These are phyloP conservation scores for Chloranthus sessilifolius DNA, from an alignment of 164 flowering plant genomes.

Conservation along the genomic window DNA sequence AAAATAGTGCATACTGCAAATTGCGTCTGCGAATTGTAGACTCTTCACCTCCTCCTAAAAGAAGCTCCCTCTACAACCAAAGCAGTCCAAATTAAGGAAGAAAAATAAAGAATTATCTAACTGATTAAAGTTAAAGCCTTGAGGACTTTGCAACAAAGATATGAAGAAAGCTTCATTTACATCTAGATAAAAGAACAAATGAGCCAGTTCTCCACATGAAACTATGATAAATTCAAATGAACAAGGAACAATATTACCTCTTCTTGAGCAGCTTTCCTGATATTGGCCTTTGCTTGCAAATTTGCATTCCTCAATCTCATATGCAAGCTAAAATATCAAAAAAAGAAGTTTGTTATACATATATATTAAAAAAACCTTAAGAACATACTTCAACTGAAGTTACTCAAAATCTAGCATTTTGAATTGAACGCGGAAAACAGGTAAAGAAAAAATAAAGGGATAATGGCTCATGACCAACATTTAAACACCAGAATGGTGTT, in stretches of 20 bases:
- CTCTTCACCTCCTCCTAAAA: slow-evolving; percentile 92
- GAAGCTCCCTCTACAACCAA: slow-evolving; percentile 81
- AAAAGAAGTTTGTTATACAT: too few relatives aligned
- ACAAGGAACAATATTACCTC: slow-evolving; percentile 75
- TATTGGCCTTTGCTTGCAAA: slow-evolving; percentile 79
- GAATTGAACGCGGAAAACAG: neutral
- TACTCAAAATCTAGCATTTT: neutral
- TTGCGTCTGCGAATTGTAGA: slow-evolving; percentile 85
- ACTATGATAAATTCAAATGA: too few relatives aligned
- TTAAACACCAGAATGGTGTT: too few relatives aligned
- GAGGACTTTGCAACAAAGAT: too few relatives aligned
- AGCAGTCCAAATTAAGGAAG: slow-evolving; percentile 4
- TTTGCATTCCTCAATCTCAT: slow-evolving; percentile 75
- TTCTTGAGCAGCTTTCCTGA: slow-evolving; percentile 78
- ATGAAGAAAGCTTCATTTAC: too few relatives aligned
- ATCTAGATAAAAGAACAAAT: too few relatives aligned
- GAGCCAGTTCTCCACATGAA: too few relatives aligned
- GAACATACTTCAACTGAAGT: too few relatives aligned
- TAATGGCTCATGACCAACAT: too few relatives aligned
- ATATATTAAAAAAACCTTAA: too few relatives aligned
- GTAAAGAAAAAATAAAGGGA: neutral
- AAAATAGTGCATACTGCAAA: slow-evolving; percentile 59
- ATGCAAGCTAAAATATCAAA: slow-evolving; percentile 43
- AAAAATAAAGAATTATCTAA: too few relatives aligned
- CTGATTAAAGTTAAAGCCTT: too few relatives aligned